These are phyloP conservation scores for Heliamphora pulchella DNA, from an alignment of 179 eudicot species.

Conservation along the genomic window DNA sequence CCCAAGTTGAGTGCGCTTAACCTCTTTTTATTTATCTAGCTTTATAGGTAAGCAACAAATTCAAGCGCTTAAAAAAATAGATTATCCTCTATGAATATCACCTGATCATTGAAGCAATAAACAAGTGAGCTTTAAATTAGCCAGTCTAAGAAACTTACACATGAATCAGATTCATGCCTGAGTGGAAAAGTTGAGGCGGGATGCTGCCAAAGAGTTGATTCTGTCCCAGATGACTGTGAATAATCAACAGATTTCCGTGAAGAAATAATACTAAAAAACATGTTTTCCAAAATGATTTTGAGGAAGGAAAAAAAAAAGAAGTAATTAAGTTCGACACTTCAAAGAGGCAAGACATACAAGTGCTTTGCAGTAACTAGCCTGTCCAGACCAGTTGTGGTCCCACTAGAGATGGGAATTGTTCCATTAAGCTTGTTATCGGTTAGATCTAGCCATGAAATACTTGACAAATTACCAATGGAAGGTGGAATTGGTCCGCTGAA, in stretches of 20 bases:
- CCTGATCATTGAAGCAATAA: background rate
- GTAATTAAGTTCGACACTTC: background rate
- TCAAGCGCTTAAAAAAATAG: background rate
- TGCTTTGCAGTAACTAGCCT: constrained; percentile 44
- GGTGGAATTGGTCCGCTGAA: constrained; percentile 62
- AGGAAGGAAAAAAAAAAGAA: background rate
- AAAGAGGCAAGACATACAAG: constrained; percentile 40
- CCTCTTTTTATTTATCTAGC: background rate
- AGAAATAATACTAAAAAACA: background rate
- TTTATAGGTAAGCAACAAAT: background rate
- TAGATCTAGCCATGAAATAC: constrained; percentile 59
- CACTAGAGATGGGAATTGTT: constrained; percentile 51
- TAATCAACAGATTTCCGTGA: background rate
- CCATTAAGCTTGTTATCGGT: constrained; percentile 56
- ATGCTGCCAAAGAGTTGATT: constrained; percentile 47
- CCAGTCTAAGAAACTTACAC: constrained; percentile 35
- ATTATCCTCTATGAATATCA: background rate
- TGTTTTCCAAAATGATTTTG: background rate
- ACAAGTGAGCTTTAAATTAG: background rate
- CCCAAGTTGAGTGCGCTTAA: background rate
- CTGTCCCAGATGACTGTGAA: constrained; percentile 52
- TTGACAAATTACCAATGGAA: constrained; percentile 50
- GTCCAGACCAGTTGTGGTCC: constrained; percentile 49
- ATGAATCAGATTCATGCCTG: constrained; percentile 48
- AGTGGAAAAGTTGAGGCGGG: constrained; percentile 40